Conservation (phyloP, 1,284 basidiomycete species). For the Ustilago vetiveriae region DNA sequence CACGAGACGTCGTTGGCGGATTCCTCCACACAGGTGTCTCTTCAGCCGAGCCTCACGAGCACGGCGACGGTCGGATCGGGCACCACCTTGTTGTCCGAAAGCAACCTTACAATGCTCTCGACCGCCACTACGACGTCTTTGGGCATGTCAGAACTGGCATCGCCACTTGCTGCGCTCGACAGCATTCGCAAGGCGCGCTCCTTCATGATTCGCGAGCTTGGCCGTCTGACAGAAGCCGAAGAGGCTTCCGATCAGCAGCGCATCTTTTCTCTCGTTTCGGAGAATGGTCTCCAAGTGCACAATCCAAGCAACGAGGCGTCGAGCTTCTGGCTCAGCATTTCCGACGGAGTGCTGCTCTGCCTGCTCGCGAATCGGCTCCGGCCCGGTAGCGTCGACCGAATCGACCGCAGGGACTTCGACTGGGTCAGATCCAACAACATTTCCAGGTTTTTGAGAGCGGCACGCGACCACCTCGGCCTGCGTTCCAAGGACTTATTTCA, state of each 20-base stretch:
- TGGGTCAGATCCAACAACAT: conserved; percentile 57
- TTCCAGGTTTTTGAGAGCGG: conserved; percentile 52
- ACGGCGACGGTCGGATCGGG: conserved; percentile 28
- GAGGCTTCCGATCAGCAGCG: conserved; percentile 28
- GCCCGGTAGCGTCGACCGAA: conserved; percentile 38
- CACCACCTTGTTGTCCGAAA: conserved; percentile 32
- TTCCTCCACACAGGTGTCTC: conserved; percentile 14
- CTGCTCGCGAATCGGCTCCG: conserved; percentile 46
- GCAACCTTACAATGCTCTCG: conserved; percentile 22
- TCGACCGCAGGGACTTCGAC: conserved; percentile 52
- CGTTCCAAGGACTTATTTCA: conserved; percentile 56
- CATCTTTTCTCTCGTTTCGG: conserved; percentile 31
- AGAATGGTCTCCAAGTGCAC: conserved; percentile 18
- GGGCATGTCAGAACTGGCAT: conserved; percentile 41
- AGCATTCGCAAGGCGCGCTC: conserved; percentile 46
- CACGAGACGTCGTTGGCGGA: conserved; percentile 3
- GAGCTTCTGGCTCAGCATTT: conserved; percentile 50
- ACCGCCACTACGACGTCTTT: conserved; percentile 29
- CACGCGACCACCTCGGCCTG: conserved; percentile 52
- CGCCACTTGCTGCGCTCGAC: conserved; percentile 41
- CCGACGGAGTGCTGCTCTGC: conserved; percentile 57
- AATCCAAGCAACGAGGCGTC: conserved; percentile 29
- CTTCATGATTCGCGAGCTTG: conserved; percentile 47
- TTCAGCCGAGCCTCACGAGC: conserved; percentile 33
- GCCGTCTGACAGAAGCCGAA: conserved; percentile 18